Evolutionary conservation across 805 yeast species (phyloP).

Genomic region (Brettanomyces naardenensis): DNA sequence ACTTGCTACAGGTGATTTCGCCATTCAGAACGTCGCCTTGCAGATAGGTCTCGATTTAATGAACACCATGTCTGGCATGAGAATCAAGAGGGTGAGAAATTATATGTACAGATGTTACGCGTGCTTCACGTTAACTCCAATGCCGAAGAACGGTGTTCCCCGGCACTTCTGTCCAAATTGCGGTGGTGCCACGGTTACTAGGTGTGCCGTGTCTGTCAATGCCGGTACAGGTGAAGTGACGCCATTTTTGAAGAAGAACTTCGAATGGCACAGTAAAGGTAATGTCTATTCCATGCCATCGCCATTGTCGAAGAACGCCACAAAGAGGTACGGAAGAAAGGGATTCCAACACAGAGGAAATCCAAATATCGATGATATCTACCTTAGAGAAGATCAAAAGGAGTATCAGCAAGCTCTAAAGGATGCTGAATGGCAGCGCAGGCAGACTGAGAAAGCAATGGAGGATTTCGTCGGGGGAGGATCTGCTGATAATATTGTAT

Average conservation of each 20-base stretch:
- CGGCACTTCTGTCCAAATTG: slow-evolving; percentile 91
- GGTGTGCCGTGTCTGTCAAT: slow-evolving; percentile 87
- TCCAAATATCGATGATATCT: slow-evolving; percentile 43
- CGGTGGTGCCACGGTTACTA: slow-evolving; percentile 84
- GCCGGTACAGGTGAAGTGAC: slow-evolving; percentile 71
- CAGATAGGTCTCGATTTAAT: slow-evolving; percentile 84
- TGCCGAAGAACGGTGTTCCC: slow-evolving; percentile 67
- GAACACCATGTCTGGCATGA: slow-evolving; percentile 77
- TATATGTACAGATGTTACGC: slow-evolving; percentile 98
- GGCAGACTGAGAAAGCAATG: slow-evolving; percentile 77
- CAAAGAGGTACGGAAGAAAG: slow-evolving; percentile 66
- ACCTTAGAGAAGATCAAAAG: slow-evolving; percentile 87
- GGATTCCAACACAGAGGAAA: slow-evolving; percentile 67
- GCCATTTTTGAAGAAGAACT: slow-evolving; percentile 84
- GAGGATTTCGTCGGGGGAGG: slow-evolving; percentile 95
- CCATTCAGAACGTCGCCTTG: slow-evolving; percentile 90
- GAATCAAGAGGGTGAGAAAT: slow-evolving; percentile 77
- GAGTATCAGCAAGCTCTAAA: slow-evolving; percentile 86
- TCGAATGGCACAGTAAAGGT: slow-evolving; percentile 92
- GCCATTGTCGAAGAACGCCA: slow-evolving; percentile 77
- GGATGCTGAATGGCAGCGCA: slow-evolving; percentile 79
- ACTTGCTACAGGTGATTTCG: slow-evolving; percentile 91
- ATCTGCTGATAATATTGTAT: slow-evolving; percentile 74
- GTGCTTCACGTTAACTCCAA: slow-evolving; percentile 76
- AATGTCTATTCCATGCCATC: slow-evolving; percentile 72